Evolutionary conservation across 805 yeast species (phyloP), one percentile per base, ranked within the genome.

Genomic region (Middelhovenomyces tepae): DNA sequence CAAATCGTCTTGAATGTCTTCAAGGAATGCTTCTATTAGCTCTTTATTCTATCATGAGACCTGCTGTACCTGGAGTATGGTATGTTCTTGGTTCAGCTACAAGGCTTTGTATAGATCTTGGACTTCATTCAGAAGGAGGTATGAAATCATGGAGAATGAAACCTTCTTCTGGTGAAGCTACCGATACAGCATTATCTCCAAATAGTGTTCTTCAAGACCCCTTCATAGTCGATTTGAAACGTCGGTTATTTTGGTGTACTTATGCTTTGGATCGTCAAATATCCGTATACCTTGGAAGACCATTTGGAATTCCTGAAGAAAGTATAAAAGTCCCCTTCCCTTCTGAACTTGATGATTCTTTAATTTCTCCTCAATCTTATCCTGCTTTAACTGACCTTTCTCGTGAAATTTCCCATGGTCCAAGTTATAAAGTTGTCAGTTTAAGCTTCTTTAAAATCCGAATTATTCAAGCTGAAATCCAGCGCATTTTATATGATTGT

Each of bases 41-140:
- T 0, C 50, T 78, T 4, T 86, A 80, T 50, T 74, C 93, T 1
- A 65, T 79, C 21, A 84, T 86, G 94, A 67, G 94, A 37, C 95
- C 95, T 0, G 77, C 89, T 1, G 72, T 73, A 9, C 94, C 95
- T 0, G 91, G 94, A 3, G 84, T 83, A n/a, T 86, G 96, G 96
- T 83, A 83, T 51, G 73, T 81, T 3, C 59, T 83, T 42, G 95
- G 95, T 0, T 72, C 83, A 1, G 86, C 89, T 0, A 56, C 84
- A 31, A 65, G 95, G 39, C 56, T 83, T 31, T 76, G 89, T 45
- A 83, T 85, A 18, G 95, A 86, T 54, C 55, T 86, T 39, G 95
- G 94, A 1, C 61, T 86, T 5, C 95, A 86, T 54, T 73, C 75
- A 22, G 95, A 85, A 47, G 51, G 53, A 14, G 57, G 46, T 8